These are phyloP conservation scores for Bryum argenteum DNA, from an alignment of 225 moss, liverwort and hornwort species.

Conservation along the genomic window DNA sequence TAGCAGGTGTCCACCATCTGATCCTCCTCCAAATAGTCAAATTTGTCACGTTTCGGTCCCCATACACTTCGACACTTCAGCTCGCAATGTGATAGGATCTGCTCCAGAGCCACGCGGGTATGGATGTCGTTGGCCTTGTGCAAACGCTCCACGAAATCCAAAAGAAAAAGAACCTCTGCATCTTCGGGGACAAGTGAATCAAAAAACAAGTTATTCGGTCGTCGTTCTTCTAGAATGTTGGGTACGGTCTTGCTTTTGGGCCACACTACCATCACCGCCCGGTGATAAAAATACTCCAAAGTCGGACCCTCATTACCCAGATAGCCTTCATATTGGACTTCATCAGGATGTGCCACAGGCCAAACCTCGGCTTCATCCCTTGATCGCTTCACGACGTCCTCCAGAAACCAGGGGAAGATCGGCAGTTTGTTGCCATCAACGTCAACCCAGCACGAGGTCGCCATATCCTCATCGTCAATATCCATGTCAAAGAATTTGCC, in stretches of 20 bases:
- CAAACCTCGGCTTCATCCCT: neutral
- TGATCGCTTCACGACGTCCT: constrained; percentile 6
- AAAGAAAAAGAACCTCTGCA: constrained; percentile 5
- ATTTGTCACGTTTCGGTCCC: rapidly evolving
- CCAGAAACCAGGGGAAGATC: constrained; percentile 2
- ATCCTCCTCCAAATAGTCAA: too few relatives aligned
- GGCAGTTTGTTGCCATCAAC: neutral
- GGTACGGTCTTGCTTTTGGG: constrained; percentile 17
- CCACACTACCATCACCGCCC: constrained; percentile 28
- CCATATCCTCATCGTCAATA: neutral
- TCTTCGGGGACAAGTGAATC: neutral
- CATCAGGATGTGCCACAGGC: constrained; percentile 3
- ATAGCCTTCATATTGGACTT: neutral
- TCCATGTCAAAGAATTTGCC: neutral
- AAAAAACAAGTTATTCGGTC: neutral
- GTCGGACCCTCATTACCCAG: neutral
- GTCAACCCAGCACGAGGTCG: constrained; percentile 16
- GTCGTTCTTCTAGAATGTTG: neutral
- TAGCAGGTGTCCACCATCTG: neutral
- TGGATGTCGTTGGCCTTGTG: neutral
- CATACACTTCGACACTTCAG: neutral
- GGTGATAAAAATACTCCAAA: constrained; percentile 20
- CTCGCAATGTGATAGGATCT: constrained; percentile 20
- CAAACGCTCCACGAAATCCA: constrained; percentile 16
- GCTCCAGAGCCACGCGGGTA: neutral